phyloP scores from a whole-genome alignment of 2,329 filamentous ascomycete genomes.

The Coniochaeta pulveracea region DNA sequence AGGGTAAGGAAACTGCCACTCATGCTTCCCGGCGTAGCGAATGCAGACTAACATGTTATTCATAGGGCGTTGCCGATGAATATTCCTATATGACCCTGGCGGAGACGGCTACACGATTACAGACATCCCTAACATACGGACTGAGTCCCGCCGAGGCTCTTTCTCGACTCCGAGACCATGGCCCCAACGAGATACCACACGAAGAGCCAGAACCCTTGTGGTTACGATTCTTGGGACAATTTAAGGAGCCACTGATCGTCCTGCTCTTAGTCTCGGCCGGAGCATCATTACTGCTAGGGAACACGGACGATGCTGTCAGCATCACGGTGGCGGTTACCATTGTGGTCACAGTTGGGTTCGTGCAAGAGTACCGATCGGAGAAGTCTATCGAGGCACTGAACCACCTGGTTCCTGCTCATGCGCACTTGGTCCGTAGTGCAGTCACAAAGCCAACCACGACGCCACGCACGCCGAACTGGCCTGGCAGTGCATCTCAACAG shows the following conservation, averaged over 20 bases:
- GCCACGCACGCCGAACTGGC: slow-evolving; percentile 33
- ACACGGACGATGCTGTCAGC: slow-evolving; percentile 88
- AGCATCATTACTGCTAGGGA: slow-evolving; percentile 83
- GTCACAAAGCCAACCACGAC: slow-evolving; percentile 21
- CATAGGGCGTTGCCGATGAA: slow-evolving; percentile 44
- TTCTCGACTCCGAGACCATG: slow-evolving; percentile 66
- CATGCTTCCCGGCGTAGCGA: too few relatives aligned
- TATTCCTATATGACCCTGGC: slow-evolving; percentile 60
- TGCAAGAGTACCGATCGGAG: slow-evolving; percentile 95
- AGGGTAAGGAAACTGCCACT: slow-evolving; percentile 27
- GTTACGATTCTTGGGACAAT: slow-evolving; percentile 91
- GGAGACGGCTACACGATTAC: slow-evolving; percentile 66
- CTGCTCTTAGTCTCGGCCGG: slow-evolving; percentile 82
- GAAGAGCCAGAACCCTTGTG: slow-evolving; percentile 90
- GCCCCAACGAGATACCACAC: slow-evolving; percentile 88
- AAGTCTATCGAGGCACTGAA: slow-evolving; percentile 94
- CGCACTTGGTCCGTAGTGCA: slow-evolving; percentile 71
- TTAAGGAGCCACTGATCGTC: slow-evolving; percentile 89
- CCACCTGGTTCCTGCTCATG: slow-evolving; percentile 87
- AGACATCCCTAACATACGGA: slow-evolving; percentile 75
- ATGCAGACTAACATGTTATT: slow-evolving; percentile 10
- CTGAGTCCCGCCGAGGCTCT: slow-evolving; percentile 73
- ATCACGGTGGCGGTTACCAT: slow-evolving; percentile 95
- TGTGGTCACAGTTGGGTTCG: slow-evolving; percentile 89
- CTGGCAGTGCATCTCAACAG: slow-evolving; percentile 28